Percentiles rank a stretch among this genome's conserved stretches.
Conservation (phyloP, 1,284 basidiomycete genomes). For the Papiliotrema nemorosa region DNA sequence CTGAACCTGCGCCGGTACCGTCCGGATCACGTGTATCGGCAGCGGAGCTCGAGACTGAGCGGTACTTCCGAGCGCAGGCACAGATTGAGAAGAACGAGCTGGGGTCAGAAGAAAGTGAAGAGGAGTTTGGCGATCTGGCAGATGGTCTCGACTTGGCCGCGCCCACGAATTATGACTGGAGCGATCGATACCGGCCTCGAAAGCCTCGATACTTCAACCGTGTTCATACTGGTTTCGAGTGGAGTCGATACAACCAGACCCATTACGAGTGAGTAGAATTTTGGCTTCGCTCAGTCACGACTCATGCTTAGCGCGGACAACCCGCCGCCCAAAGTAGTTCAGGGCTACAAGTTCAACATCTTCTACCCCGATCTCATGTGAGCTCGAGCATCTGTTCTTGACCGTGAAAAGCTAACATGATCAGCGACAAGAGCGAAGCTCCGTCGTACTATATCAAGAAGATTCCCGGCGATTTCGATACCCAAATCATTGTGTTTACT, state of each 20-base stretch:
- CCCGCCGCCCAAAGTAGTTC: conserved; percentile 94
- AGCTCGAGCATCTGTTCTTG: conserved; percentile 14
- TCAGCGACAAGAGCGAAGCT: conserved; percentile 84
- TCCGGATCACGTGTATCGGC: conserved; percentile 58
- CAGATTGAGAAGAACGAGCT: conserved; percentile 34
- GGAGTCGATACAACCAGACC: conserved; percentile 99
- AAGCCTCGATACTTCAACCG: conserved; percentile 99
- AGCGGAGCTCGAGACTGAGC: conserved; percentile 77
- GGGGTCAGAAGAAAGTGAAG: conserved; percentile 60
- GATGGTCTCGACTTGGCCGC: conserved; percentile 53
- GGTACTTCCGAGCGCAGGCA: conserved; percentile 66
- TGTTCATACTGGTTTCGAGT: conserved; percentile 99
- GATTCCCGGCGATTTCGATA: conserved; percentile 89
- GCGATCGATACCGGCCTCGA: conserved; percentile 97
- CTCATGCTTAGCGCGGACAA: conserved; percentile 61
- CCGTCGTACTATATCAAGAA: conserved; percentile 92
- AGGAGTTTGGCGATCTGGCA: conserved; percentile 73
- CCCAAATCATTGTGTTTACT: conserved; percentile 86
- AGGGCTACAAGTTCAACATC: conserved; percentile 84
- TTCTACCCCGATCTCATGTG: conserved; percentile 50
- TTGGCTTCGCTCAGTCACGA: background rate
- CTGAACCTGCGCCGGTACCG: conserved; percentile 18
- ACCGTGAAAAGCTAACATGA: too few species aligned
- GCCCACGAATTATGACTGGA: conserved; percentile 79
- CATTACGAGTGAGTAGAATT: conserved; percentile 80